A percentile compares a stretch with the other conserved stretches of the same genome.
Conservation (phyloP, 768 basidiomycete species). For the Psilocybe sp. region DNA sequence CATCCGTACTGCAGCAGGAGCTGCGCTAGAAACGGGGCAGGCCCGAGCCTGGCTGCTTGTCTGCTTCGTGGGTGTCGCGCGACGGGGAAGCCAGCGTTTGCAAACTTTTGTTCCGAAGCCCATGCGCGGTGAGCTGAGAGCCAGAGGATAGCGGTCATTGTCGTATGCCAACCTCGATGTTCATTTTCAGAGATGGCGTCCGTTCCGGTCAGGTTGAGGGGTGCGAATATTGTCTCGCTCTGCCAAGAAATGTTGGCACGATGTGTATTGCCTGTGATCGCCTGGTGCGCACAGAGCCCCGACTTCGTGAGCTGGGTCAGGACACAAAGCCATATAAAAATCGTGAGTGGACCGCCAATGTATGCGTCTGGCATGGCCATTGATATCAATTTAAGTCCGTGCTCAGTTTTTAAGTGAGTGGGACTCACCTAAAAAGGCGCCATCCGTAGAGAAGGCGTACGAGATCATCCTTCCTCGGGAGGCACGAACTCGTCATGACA, state of each 20-base stretch:
- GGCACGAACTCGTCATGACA: conserved; percentile 41
- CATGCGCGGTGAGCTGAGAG: conserved; percentile 49
- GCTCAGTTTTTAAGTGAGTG: conserved; percentile 55
- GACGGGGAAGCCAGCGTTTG: conserved; percentile 46
- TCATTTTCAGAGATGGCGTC: conserved; percentile 45
- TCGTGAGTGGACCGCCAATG: conserved; percentile 31
- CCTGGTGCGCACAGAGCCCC: conserved; percentile 35
- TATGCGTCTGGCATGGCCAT: conserved; percentile 2
- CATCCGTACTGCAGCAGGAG: conserved; percentile 62
- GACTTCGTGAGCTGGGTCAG: conserved; percentile 45
- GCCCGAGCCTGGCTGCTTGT: conserved; percentile 38
- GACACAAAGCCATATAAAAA: conserved; percentile 50
- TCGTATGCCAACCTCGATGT: neutral
- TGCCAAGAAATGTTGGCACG: conserved; percentile 44
- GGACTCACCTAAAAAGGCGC: conserved; percentile 35
- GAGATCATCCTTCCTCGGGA: conserved; percentile 46
- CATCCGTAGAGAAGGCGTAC: conserved; percentile 54
- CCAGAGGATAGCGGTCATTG: neutral
- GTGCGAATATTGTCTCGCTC: conserved; percentile 45
- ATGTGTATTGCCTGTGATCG: conserved; percentile 53
- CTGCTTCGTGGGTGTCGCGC: conserved; percentile 49
- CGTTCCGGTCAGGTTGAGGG: conserved; percentile 43
- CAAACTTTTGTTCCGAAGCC: conserved; percentile 55
- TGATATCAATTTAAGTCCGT: conserved; percentile 28
- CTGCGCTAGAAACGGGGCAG: conserved; percentile 50